Conservation (phyloP, 2,329 filamentous ascomycete genomes). For the Phyllosticta paracitricarpa region DNA sequence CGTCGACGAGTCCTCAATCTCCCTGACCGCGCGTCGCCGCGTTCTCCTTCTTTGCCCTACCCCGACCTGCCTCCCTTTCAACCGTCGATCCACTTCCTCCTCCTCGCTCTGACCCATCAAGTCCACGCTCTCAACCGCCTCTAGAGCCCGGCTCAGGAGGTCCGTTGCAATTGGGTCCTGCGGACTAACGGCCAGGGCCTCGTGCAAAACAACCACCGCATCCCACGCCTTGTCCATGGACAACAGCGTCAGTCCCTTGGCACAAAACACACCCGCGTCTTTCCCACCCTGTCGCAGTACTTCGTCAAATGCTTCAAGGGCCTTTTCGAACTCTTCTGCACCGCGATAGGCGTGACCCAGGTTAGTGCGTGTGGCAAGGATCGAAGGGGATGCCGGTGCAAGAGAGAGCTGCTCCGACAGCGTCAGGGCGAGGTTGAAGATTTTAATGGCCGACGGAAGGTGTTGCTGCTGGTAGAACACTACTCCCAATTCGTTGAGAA, state of each 20-base stretch:
- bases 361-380: constrained; percentile 77
- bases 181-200: constrained; percentile 67
- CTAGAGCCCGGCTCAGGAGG: constrained; percentile 57
- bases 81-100: constrained; percentile 9
- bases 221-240: constrained; percentile 66
- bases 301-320: constrained; percentile 74
- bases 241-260: constrained; percentile 75
- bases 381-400: constrained; percentile 57
- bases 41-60: constrained; percentile 1
- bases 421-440: constrained; percentile 68
- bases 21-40: background rate
- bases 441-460: constrained; percentile 61
- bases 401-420: constrained; percentile 74
- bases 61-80: constrained; percentile 4
- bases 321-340: constrained; percentile 56
- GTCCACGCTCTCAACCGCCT: constrained; percentile 19
- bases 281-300: constrained; percentile 76
- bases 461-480: constrained; percentile 90
- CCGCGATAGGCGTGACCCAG: constrained; percentile 80
- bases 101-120: constrained; percentile 13
- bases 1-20: constrained; percentile 1
- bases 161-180: constrained; percentile 77
- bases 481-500: constrained; percentile 91
- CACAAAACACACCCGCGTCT: constrained; percentile 66
- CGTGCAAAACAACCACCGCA: constrained; percentile 72